Conservation (phyloP, 2,329 filamentous ascomycete species). For the Aspergillus terreus region DNA sequence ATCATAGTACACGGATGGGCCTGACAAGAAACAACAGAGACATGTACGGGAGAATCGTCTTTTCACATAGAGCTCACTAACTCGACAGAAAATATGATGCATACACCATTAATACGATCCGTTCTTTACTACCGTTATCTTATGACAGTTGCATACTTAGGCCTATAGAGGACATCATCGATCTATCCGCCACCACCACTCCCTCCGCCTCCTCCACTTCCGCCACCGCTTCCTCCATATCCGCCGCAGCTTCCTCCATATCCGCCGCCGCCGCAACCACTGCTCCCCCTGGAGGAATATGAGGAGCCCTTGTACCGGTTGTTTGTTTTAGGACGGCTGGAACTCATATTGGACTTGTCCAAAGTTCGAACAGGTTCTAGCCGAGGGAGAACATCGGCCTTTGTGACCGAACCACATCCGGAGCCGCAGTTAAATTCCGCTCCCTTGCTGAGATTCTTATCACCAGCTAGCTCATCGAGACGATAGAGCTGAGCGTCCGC, state of each 20-base stretch:
- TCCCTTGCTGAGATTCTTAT: neutral
- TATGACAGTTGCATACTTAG: too few relatives aligned
- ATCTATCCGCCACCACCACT: neutral
- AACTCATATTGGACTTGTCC: neutral
- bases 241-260: neutral
- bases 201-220: neutral
- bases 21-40: too few relatives aligned
- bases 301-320: too few relatives aligned
- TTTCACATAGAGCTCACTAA: too few relatives aligned
- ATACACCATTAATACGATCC: too few relatives aligned
- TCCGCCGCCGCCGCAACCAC: neutral
- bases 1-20: too few relatives aligned
- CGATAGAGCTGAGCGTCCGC: neutral
- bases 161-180: too few relatives aligned
- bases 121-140: too few relatives aligned
- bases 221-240: neutral
- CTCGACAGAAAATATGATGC: too few relatives aligned
- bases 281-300: neutral
- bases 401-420: neutral
- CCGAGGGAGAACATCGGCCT: neutral
- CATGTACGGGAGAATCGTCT: too few relatives aligned
- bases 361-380: too few relatives aligned
- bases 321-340: neutral
- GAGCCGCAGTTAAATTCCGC: neutral
- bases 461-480: neutral